These are phyloP conservation scores for Esteya vermicola DNA, from an alignment of 2,329 filamentous ascomycete species.

Conservation along the genomic window DNA sequence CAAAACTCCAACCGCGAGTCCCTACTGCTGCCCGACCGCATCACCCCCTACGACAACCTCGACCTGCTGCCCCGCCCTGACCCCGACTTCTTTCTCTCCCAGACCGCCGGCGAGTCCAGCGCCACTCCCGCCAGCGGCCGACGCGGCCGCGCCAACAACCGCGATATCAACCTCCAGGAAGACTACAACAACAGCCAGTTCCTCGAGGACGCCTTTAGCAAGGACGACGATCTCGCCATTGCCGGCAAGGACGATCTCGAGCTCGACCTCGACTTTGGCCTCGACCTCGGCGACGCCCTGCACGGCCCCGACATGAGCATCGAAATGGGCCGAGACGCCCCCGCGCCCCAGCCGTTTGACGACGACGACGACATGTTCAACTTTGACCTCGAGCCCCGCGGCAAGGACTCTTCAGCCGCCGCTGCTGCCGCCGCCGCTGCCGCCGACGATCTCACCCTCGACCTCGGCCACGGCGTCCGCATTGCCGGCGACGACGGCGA, in stretches of 20 bases:
- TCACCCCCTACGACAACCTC: conserved; percentile 79
- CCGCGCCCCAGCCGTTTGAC: conserved; percentile 50
- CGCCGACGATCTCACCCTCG: conserved; percentile 40
- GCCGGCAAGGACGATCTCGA: conserved; percentile 52
- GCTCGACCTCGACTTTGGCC: conserved; percentile 59
- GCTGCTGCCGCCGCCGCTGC: conserved; percentile 30
- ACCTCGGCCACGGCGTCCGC: conserved; percentile 38
- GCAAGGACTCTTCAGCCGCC: conserved; percentile 35
- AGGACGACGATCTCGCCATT: conserved; percentile 42
- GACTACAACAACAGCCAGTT: conserved; percentile 68
- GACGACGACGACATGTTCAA: conserved; percentile 59
- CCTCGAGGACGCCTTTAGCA: conserved; percentile 49
- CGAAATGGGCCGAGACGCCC: conserved; percentile 82
- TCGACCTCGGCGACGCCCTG: conserved; percentile 49
- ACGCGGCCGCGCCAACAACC: conserved; percentile 41
- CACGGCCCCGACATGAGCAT: conserved; percentile 50
- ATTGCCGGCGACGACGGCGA: conserved; percentile 53
- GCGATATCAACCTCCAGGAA: conserved; percentile 55
- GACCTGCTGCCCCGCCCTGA: conserved; percentile 73
- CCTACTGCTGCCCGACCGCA: conserved; percentile 77
- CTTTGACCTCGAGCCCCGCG: conserved; percentile 39
- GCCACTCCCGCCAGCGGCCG: conserved; percentile 31
- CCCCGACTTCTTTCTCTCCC: conserved; percentile 68
- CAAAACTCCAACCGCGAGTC: conserved; percentile 73
- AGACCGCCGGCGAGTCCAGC: conserved; percentile 46